Percentiles rank a stretch among this genome's conserved stretches.
Conservation (phyloP, 768 basidiomycete genomes). For the Chlorophyllum brunneum region DNA sequence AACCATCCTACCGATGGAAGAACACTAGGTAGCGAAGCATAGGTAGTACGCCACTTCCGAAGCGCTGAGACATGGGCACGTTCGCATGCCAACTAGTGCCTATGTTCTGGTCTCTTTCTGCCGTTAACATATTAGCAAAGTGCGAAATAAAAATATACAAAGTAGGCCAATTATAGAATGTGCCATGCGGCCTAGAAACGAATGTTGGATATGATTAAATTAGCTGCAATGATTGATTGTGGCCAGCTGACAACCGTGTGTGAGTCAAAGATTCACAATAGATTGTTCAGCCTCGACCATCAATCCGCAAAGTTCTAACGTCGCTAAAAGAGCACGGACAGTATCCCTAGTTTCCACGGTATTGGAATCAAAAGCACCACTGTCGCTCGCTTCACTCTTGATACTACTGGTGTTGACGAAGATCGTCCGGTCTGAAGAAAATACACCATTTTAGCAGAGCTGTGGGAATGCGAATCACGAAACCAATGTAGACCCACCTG, state of each 20-base stretch:
- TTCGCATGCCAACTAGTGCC: too few species aligned
- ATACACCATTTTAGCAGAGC: too few species aligned
- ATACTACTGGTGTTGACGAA: neutral
- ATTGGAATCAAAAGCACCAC: neutral
- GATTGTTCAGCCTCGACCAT: neutral
- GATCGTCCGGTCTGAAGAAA: neutral
- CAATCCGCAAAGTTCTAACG: constrained; percentile 3
- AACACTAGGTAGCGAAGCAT: too few species aligned
- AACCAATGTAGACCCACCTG: neutral
- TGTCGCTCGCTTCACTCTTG: neutral
- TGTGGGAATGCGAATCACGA: too few species aligned
- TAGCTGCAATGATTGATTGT: neutral
- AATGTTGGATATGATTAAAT: neutral
- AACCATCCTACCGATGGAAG: too few species aligned
- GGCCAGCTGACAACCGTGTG: neutral
- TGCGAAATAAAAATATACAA: neutral
- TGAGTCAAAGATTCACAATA: neutral
- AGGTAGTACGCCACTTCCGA: too few species aligned
- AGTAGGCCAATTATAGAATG: constrained; percentile 9
- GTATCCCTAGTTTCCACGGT: constrained; percentile 4
- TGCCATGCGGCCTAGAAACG: neutral
- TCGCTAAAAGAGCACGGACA: neutral
- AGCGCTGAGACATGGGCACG: too few species aligned
- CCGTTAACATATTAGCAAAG: neutral
- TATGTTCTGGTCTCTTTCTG: too few species aligned